Evolutionary conservation across 2,329 filamentous ascomycete genomes (phyloP), one percentile per base, ranked within the genome.

Genomic region (Trichoderma semiorbis): DNA sequence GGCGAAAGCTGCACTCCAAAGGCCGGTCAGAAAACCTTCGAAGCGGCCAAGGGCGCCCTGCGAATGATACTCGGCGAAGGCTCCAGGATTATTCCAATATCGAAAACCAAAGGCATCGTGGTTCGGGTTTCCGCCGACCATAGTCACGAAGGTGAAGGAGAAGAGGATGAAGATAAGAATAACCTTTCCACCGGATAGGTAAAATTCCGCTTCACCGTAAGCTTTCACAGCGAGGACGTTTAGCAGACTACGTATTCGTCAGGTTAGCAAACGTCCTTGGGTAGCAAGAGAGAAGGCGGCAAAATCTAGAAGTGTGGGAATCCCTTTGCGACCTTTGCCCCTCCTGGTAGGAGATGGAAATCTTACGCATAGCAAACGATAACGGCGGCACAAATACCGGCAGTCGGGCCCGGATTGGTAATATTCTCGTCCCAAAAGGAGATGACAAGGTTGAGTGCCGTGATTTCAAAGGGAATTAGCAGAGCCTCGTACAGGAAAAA

Each of bases 131-230:
- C 91, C 93, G 43, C 92, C 93, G 8, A 93, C 84, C 91, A 94
- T 94, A 63, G 89, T 90, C 75, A 95, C 85, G 77, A 95, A 92
- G n/a, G 93, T 94, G 81, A 92, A 94, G 77, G 85, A 81, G 79
- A 93, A 91, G 68, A 93, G 83, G 14, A 90, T 88, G 72, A 90
- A 83, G 75, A 92, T 91, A 61, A 93, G 84, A 26, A 92, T 79
- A 39, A 92, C 85, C 78, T 93, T 92, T 74, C 89, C 89, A 50
- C 81, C 82, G 3, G 87, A 86, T 3, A 90, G 82, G 86, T 87
- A 90, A 76, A 95, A 95, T 77, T 95, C 92, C 12, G 90, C 88
- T 78, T 93, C 90, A 74, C 91, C 91, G 76, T 90, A 92, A 81
- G 83, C 89, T 73, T 88, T 85, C 43, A 92, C 90, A 34, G 89